A percentile compares a stretch with the other conserved stretches of the same genome.
phyloP scores from a whole-genome alignment of 768 basidiomycete species.

The Cystofilobasidium bisporidii region DNA sequence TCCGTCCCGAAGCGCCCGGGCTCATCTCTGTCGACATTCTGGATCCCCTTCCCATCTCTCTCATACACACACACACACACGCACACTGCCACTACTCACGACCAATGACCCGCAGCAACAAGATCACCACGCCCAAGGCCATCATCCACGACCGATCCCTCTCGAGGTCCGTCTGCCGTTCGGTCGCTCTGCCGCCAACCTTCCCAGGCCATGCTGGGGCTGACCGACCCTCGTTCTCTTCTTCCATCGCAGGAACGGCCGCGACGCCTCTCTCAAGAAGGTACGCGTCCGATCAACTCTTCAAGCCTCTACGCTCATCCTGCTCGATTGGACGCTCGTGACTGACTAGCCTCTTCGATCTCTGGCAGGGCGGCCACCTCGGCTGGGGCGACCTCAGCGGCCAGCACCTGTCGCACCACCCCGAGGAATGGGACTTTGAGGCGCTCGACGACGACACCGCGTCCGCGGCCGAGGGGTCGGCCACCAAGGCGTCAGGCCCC shows the following conservation, averaged over 20 bases:
- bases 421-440: neutral
- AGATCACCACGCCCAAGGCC: neutral
- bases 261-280: neutral
- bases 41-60: neutral
- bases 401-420: neutral
- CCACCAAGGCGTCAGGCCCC: neutral
- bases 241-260: neutral
- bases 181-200: neutral
- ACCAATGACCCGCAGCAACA: constrained; percentile 14
- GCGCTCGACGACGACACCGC: neutral
- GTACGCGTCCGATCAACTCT: too few species aligned
- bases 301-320: too few species aligned
- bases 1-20: too few species aligned
- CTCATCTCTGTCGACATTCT: too few species aligned
- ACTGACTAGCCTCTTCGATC: neutral
- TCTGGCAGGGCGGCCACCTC: neutral
- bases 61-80: neutral
- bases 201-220: neutral
- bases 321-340: neutral
- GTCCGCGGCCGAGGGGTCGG: neutral
- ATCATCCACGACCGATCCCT: constrained; percentile 13
- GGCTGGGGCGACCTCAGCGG: neutral
- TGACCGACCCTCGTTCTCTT: neutral
- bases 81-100: too few species aligned
- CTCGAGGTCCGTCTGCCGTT: neutral